Evolutionary conservation across 495 filamentous ascomycete genomes (phyloP), one percentile per base, ranked within the genome.

Genomic region (Neurospora sublineolata): DNA sequence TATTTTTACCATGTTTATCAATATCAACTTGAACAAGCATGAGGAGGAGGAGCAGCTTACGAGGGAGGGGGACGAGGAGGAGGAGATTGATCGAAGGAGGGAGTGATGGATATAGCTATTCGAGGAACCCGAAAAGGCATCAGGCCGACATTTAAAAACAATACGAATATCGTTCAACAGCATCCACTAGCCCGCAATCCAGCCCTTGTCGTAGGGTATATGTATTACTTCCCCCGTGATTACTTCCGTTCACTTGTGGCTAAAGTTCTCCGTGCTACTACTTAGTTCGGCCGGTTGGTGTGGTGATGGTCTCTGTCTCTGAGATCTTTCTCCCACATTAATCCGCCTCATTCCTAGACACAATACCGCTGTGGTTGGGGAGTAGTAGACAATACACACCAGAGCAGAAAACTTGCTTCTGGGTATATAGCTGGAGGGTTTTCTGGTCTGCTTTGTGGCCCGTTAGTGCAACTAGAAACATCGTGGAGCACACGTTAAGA

Each of bases 1-100:
- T 0, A 82, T 94, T 81, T 82, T 92, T 70, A 82, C 85, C n/a
- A 87, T 90, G 73, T 94, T 93, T 71, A 81, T 84, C 68, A 83
- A 85, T 71, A 80, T 85, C 71, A 82, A 81, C 72, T 71, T 84
- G 52, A 76, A 85, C 27, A 78, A 77, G 46, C 79, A 84, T 60
- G 82, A 84, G 75, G 23, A 27, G 30, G n/a, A 14, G 2, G 42
- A 69, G 41, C 12, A n/a, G 72, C 30, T 10, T 1, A 6, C 4
- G 7, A 23, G 20, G 1, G 38, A 68, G 11, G 37, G 44, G 69
- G 52, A 39, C 6, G 52, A 33, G 52, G 52, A 64, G 52, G 52
- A 64, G 11, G 52, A 30, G 2, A 0, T 18, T 60, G 27, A 60
- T 0, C 27, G 52, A 1, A 60, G 52, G 14, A 64, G 52, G 7